phyloP scores from a whole-genome alignment of 225 moss, liverwort and hornwort genomes.

The Bryoerythrophyllum caledonicum region DNA sequence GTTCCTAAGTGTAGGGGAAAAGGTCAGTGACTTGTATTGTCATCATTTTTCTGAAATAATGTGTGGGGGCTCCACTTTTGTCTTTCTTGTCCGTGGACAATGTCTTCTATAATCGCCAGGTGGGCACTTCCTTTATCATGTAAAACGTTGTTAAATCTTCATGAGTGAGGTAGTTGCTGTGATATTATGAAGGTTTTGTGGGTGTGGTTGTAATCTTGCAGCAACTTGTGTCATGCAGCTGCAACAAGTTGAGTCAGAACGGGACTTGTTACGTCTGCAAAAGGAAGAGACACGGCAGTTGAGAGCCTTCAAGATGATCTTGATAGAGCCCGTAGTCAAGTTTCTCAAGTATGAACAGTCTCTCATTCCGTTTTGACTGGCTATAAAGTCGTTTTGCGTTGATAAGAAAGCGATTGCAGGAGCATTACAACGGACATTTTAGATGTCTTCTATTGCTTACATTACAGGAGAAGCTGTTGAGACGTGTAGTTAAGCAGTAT shows the following conservation, averaged over 20 bases:
- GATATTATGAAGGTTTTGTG: conserved; percentile 1
- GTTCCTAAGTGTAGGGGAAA: conserved; percentile 51
- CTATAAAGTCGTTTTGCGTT: conserved; percentile 12
- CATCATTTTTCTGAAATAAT: not conserved
- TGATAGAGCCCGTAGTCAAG: conserved; percentile 48
- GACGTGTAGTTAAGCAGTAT: not conserved
- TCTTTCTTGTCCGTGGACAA: conserved; percentile 9
- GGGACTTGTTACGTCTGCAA: conserved; percentile 47
- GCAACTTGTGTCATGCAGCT: conserved; percentile 37
- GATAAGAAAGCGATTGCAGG: conserved; percentile 1
- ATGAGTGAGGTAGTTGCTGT: not conserved
- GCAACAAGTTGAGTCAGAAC: conserved; percentile 57
- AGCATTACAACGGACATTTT: not conserved
- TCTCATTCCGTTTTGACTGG: conserved; percentile 14
- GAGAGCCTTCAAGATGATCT: conserved; percentile 50
- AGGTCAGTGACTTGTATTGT: conserved; percentile 35
- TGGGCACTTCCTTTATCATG: conserved; percentile 8
- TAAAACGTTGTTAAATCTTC: conserved; percentile 8
- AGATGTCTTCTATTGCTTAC: conserved; percentile 13
- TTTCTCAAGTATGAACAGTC: conserved; percentile 45
- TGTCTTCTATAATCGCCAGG: not conserved
- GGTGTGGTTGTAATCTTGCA: conserved; percentile 7
- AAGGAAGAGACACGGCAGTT: conserved; percentile 48
- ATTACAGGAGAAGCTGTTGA: conserved; percentile 8
- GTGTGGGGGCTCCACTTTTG: not conserved